A percentile compares a stretch with the other conserved stretches of the same genome.
Evolutionary conservation across 371 early-diverging fungal genomes (phyloP).

Genomic region (Rhizopus arrhizus): DNA sequence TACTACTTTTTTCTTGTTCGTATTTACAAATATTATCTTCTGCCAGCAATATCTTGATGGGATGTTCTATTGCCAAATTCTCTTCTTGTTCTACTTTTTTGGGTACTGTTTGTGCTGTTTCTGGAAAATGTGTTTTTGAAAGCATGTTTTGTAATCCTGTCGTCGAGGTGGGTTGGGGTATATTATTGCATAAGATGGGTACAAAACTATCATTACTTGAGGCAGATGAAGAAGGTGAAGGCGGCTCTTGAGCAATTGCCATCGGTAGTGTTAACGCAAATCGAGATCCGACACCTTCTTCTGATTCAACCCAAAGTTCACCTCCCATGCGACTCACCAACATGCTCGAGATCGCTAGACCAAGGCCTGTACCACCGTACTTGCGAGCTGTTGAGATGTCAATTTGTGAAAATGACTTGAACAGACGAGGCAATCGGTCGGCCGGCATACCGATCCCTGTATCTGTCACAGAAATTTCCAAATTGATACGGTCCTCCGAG

Average conservation of each 20-base stretch:
- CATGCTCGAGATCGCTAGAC: slow-evolving; percentile 61
- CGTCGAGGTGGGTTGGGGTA: background rate
- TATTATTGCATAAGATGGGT: background rate
- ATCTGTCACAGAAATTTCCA: slow-evolving; percentile 62
- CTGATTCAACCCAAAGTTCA: slow-evolving; percentile 64
- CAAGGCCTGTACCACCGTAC: slow-evolving; percentile 62
- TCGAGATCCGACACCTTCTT: slow-evolving; percentile 54
- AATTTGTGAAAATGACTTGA: slow-evolving; percentile 63
- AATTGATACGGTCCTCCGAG: slow-evolving; percentile 39
- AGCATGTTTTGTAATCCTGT: slow-evolving; percentile 1
- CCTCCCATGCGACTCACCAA: slow-evolving; percentile 66
- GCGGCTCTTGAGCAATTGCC: slow-evolving; percentile 25
- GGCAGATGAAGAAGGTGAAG: background rate
- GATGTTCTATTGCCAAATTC: slow-evolving; percentile 38
- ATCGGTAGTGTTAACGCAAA: slow-evolving; percentile 64
- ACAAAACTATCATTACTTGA: background rate
- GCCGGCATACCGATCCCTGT: slow-evolving; percentile 66
- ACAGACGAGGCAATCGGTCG: slow-evolving; percentile 55
- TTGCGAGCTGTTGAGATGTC: slow-evolving; percentile 61
- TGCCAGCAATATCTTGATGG: slow-evolving; percentile 47
- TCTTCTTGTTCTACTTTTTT: slow-evolving; percentile 33
- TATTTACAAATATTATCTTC: slow-evolving; percentile 54
- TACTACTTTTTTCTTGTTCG: background rate
- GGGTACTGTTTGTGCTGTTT: background rate
- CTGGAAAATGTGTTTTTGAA: slow-evolving; percentile 3